phyloP scores from a whole-genome alignment of 495 filamentous ascomycete species.

The Durotheca rogersii region DNA sequence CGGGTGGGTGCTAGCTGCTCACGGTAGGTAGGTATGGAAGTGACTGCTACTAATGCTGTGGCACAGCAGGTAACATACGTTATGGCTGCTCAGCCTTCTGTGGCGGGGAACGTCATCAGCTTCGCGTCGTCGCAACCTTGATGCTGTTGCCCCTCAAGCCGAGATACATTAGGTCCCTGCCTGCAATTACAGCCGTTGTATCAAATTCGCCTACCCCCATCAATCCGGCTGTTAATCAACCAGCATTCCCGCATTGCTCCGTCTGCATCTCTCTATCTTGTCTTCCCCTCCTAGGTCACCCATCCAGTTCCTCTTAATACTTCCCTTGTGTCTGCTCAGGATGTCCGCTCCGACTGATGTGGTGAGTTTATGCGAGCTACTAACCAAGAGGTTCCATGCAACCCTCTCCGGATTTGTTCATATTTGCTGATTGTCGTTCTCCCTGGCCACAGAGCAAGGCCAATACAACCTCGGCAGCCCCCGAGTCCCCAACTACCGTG shows the following conservation, averaged over 20 bases:
- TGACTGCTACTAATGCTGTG: too few species aligned
- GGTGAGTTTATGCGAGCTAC: constrained; percentile 36
- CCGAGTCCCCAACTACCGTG: constrained; percentile 85
- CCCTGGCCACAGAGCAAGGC: constrained; percentile 29
- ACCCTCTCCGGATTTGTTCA: too few species aligned
- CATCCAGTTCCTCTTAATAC: constrained; percentile 1
- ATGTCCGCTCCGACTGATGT: constrained; percentile 47
- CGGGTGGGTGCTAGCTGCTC: too few species aligned
- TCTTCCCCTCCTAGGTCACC: neutral
- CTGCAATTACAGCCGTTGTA: too few species aligned
- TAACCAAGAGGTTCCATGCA: too few species aligned
- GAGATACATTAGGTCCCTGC: constrained; percentile 15
- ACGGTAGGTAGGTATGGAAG: too few species aligned
- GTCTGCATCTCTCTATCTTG: constrained; percentile 2
- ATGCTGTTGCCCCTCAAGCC: constrained; percentile 25
- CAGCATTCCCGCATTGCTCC: constrained; percentile 20
- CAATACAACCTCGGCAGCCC: constrained; percentile 38
- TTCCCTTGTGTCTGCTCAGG: constrained; percentile 6
- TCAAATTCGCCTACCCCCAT: neutral
- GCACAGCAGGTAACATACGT: too few species aligned
- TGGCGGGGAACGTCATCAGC: constrained; percentile 34
- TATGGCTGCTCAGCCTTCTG: constrained; percentile 13
- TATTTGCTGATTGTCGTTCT: constrained; percentile 7
- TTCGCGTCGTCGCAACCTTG: constrained; percentile 26
- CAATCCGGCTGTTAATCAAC: constrained; percentile 4